Base-by-base conservation (phyloP, 139 green algal species). In the Zygnema circumcarinatum region DNA sequence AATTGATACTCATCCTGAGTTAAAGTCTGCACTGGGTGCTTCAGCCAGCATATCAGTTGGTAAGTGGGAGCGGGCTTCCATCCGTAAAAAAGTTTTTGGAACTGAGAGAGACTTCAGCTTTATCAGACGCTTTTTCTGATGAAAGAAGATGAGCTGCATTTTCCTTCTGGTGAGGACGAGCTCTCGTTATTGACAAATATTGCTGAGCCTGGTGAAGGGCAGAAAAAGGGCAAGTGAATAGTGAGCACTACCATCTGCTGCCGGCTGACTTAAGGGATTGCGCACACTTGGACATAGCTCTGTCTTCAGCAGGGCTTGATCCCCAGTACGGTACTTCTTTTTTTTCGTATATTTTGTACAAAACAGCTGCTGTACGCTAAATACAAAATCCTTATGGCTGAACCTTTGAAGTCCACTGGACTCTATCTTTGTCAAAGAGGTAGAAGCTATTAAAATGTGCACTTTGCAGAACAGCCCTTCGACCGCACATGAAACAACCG, bases 191-290 rank as follows among this genome's bases (percentile, higher is more conserved):
- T 53, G n/a, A n/a, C n/a, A n/a, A n/a, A n/a, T n/a, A n/a, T n/a
- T n/a, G n/a, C n/a, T n/a, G n/a, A n/a, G n/a, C n/a, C n/a, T n/a
- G n/a, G n/a, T n/a, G n/a, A n/a, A n/a, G n/a, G n/a, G 69, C 68
- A 87, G 81, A 87, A 40, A 52, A 88, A 2, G 86, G 86, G 1
- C 29, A 88, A 36, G 41, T 90, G 35, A 7, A 31, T 1, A 36
- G 29, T 33, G 36, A 54, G 1, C 16, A 74, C 25, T 92, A 92
- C 76, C 21, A 41, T 72, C 53, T 92, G 11, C n/a, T 92, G 7
- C 54, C 88, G 0, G 74, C 56, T 20, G 88, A 92, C 53, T 38
- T 92, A 38, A 56, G 88, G 22, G 67, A 91, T 56, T 35, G 42
- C 1, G 52, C 67, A 22, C 31, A 31, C 3, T 33, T 92, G 33